Evolutionary conservation across 2,329 filamentous ascomycete genomes (phyloP).

Genomic region (Calonectria henricotiae): DNA sequence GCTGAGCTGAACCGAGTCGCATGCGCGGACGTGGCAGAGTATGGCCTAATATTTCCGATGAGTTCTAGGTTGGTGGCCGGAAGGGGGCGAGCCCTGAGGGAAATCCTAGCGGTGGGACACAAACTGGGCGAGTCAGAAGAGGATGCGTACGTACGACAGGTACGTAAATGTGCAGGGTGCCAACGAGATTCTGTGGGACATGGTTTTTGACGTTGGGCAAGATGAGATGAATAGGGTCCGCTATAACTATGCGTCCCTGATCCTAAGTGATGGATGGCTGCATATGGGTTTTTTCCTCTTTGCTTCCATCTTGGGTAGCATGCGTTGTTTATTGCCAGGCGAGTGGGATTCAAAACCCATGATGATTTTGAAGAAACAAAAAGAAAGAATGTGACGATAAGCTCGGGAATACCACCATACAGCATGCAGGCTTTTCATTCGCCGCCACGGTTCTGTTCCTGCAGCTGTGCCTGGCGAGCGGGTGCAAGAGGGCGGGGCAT

Average conservation of each 20-base stretch:
- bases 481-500: conserved; percentile 22
- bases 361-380: neutral
- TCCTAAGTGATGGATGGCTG: conserved; percentile 13
- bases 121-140: conserved; percentile 17
- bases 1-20: conserved; percentile 6
- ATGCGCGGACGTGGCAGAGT: conserved; percentile 23
- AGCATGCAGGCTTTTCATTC: conserved; percentile 19
- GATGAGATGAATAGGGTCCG: conserved; percentile 15
- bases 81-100: conserved; percentile 8
- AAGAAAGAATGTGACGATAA: neutral
- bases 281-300: neutral
- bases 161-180: conserved; percentile 25
- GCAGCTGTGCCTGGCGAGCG: conserved; percentile 31
- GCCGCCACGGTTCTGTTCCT: conserved; percentile 33
- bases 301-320: neutral
- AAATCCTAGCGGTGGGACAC: conserved; percentile 21
- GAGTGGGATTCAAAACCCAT: no score
- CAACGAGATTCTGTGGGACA: conserved; percentile 11
- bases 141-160: conserved; percentile 21
- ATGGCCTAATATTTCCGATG: conserved; percentile 1
- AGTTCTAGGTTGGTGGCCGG: conserved; percentile 6
- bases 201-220: conserved; percentile 1
- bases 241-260: neutral
- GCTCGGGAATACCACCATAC: neutral
- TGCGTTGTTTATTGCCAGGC: conserved; percentile 9